Evolutionary conservation across 2,329 filamentous ascomycete species (phyloP), one percentile per base, ranked within the genome.

Genomic region (Dothiorella sarmentorum): DNA sequence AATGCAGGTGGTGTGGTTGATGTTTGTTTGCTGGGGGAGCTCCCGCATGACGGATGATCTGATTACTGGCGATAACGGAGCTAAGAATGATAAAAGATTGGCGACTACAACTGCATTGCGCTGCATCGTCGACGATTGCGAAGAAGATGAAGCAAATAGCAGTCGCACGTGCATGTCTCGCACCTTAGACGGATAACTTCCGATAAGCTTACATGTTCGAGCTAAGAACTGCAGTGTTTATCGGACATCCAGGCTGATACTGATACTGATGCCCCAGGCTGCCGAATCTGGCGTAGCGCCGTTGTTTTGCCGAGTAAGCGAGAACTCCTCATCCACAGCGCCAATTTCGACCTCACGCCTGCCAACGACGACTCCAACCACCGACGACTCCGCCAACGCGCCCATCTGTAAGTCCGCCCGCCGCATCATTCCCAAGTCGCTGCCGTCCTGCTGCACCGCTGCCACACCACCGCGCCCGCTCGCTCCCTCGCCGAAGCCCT

Each of bases 401-500:
- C 61, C 67, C 68, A 66, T 62, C 65, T 69, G 71, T 72, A 70
- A 67, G 70, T 73, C 67, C 64, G 49, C 62, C 61, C 35, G 37
- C 26, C 40, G 35, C 49, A 53, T 43, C 38, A n/a, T 3, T n/a
- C 4, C 29, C 9, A 29, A 27, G 13, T 38, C 22, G 38, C 38
- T 26, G n/a, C 11, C n/a, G 9, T 29, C n/a, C 24, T n/a, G n/a
- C 22, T 29, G 33, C 33, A 20, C 35, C 24, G 49, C 49, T 53
- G 49, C 49, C 5, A 15, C 49, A 2, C 15, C 49, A 35, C n/a
- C 26, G n/a, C 49, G n/a, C 10, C 20, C 33, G 49, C 24, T 37
- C 49, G 15, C 22, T 13, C 35, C 7, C 37, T 13, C 24, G 20
- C 10, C 29, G 4, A 20, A 22, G 22, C 29, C 5, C 13, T 22